Conservation (phyloP, 73 alveolate species). For the Paramecium primaurelia region DNA sequence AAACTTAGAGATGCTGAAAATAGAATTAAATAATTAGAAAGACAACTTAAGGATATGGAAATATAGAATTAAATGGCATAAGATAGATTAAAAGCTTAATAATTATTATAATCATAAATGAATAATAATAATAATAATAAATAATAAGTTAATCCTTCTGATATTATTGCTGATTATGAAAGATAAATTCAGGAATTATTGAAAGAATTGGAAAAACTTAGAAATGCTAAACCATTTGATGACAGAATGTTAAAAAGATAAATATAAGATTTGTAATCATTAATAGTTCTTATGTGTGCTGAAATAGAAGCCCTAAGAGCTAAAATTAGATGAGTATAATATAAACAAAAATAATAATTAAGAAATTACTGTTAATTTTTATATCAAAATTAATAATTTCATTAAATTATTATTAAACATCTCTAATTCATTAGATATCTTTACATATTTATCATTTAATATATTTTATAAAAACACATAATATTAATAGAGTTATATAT, state of each 20-base stretch:
- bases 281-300: conserved; percentile 22
- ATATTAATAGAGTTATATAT: too few relatives aligned
- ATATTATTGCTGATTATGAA: background rate
- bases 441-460: too few relatives aligned
- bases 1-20: conserved; percentile 27
- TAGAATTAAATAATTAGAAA: background rate
- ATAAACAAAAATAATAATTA: background rate
- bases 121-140: background rate
- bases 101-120: background rate
- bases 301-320: conserved; percentile 15
- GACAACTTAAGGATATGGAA: background rate
- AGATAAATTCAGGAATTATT: background rate
- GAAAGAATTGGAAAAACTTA: background rate
- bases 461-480: too few relatives aligned
- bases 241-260: conserved; percentile 24
- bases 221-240: conserved; percentile 45
- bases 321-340: background rate
- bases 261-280: conserved; percentile 9
- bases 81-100: background rate
- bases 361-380: background rate
- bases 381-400: background rate
- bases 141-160: background rate
- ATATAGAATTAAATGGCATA: background rate
- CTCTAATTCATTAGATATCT: background rate
- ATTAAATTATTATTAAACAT: too few relatives aligned